Percentiles rank a stretch among this genome's conserved stretches.
These are phyloP conservation scores for Geotrichum phurueaensis DNA, from an alignment of 1,139 yeast genomes.

Conservation along the genomic window DNA sequence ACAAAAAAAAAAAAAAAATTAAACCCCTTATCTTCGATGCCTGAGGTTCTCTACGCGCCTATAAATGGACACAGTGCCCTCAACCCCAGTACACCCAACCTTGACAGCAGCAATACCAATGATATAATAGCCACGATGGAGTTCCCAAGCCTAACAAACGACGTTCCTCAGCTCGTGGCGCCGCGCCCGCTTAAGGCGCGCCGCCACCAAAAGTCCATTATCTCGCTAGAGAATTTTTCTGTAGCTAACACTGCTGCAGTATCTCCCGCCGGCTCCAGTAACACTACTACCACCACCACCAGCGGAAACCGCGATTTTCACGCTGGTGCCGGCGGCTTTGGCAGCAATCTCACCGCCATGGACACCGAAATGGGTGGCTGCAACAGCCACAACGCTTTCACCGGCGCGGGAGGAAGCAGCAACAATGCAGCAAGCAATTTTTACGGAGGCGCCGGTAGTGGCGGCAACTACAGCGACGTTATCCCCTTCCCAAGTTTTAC, in stretches of 20 bases:
- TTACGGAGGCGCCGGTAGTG: neutral
- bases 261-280: neutral
- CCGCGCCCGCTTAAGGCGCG: constrained; percentile 26
- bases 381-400: neutral
- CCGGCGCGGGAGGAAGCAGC: neutral
- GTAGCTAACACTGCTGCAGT: neutral
- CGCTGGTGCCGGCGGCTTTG: neutral
- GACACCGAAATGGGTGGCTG: neutral
- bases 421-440: neutral
- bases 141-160: neutral
- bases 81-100: neutral
- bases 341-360: neutral
- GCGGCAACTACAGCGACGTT: constrained; percentile 6
- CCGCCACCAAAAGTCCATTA: constrained; percentile 23
- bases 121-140: neutral
- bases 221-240: constrained; percentile 21
- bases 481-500: constrained; percentile 15
- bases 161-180: constrained; percentile 18
- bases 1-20: too few species aligned
- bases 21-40: neutral
- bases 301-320: neutral
- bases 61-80: neutral
- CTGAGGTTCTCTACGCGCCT: neutral
- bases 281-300: neutral
- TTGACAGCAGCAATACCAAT: neutral